A percentile compares a stretch with the other conserved stretches of the same genome.
phyloP scores from a whole-genome alignment of 148 eudicot species.

The Rhododendron ovatum region DNA sequence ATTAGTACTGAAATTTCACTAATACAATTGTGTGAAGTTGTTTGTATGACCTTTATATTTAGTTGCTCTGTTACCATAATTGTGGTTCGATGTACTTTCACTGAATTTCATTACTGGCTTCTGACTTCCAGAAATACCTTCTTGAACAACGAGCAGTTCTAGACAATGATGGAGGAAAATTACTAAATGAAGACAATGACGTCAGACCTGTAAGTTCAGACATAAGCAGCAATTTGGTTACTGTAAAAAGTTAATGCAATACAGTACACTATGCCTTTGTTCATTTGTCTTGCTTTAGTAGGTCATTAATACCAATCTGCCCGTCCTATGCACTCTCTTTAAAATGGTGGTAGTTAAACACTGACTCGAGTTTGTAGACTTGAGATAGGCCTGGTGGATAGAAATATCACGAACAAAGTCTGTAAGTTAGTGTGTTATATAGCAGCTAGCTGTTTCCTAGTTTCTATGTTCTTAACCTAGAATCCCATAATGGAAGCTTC shows the following conservation, averaged over 20 bases:
- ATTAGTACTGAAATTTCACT: not conserved
- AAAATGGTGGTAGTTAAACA: not conserved
- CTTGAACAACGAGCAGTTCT: conserved; percentile 84
- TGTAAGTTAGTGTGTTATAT: not conserved
- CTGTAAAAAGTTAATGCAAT: not conserved
- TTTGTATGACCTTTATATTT: not conserved
- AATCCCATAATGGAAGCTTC: not conserved
- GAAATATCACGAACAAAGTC: not conserved
- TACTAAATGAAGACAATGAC: conserved; percentile 91
- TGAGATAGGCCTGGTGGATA: not conserved
- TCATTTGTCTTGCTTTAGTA: not conserved
- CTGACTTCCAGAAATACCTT: conserved; percentile 66
- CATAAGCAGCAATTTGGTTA: not conserved
- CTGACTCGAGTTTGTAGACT: not conserved
- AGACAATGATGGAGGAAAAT: conserved; percentile 79
- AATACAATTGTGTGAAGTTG: not conserved
- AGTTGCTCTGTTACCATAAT: not conserved
- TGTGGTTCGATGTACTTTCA: not conserved
- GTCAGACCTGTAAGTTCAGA: conserved; percentile 71
- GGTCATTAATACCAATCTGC: not conserved
- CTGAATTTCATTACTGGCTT: conserved; percentile 5
- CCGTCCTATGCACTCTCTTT: not conserved
- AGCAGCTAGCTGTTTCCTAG: not conserved
- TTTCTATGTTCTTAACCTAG: not conserved
- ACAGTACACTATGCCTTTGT: not conserved